A percentile compares a stretch with the other conserved stretches of the same genome.
These are phyloP conservation scores for Naegleria lovaniensis DNA, from an alignment of 208 protist genomes.

Conservation along the genomic window DNA sequence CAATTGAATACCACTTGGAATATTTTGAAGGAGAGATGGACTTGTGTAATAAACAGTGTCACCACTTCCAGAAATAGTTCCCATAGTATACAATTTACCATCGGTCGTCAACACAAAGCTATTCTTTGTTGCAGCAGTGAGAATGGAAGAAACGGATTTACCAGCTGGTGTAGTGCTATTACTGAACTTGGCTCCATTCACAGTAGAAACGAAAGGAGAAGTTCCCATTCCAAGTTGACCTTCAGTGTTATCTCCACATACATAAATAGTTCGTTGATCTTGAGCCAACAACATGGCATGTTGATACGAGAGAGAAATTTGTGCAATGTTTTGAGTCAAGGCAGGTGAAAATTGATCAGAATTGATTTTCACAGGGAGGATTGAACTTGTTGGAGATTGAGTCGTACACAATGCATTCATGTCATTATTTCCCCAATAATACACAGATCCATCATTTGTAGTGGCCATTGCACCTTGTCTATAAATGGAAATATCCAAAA, in stretches of 20 bases:
- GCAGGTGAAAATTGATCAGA: neutral
- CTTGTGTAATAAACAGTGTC: neutral
- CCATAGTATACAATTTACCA: neutral
- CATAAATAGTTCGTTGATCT: neutral
- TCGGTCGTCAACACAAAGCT: neutral
- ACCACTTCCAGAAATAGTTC: neutral
- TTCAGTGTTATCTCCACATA: neutral
- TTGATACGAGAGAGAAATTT: neutral
- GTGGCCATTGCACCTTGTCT: neutral
- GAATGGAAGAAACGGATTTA: neutral
- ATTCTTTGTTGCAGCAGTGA: neutral
- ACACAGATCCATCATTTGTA: neutral
- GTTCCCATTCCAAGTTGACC: conserved; percentile 10
- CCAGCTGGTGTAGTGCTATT: neutral
- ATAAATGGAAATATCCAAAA: neutral
- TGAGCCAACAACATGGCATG: neutral
- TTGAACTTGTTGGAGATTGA: neutral
- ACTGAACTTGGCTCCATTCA: neutral
- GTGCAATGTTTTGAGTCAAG: neutral
- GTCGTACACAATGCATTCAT: neutral
- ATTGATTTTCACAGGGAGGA: neutral
- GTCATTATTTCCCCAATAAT: neutral
- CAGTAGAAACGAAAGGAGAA: neutral
- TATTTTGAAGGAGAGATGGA: neutral
- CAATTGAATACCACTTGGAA: neutral